A percentile compares a stretch with the other conserved stretches of the same genome.
phyloP scores from a whole-genome alignment of 768 basidiomycete genomes.

The Nidula microcarpa region DNA sequence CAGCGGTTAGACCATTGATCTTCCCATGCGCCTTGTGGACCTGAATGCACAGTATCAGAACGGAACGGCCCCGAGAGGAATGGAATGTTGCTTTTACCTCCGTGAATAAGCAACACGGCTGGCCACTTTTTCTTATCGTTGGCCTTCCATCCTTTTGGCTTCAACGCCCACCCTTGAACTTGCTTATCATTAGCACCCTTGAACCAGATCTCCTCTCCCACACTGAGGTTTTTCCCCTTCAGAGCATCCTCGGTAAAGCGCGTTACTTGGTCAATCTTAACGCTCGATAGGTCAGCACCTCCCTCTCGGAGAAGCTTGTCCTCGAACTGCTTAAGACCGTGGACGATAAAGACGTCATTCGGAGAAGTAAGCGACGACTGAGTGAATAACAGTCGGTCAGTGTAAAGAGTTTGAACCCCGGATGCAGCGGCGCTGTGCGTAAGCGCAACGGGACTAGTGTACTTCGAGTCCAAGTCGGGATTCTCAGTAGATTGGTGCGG shows the following conservation, averaged over 20 bases:
- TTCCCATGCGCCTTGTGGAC: constrained; percentile 83
- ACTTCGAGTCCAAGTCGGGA: constrained; percentile 44
- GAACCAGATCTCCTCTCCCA: constrained; percentile 87
- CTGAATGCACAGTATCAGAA: constrained; percentile 15
- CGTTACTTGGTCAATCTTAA: constrained; percentile 57
- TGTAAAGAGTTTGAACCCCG: constrained; percentile 57
- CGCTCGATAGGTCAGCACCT: constrained; percentile 19
- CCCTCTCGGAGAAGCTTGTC: constrained; percentile 30
- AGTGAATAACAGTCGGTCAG: constrained; percentile 66
- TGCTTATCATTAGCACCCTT: constrained; percentile 70
- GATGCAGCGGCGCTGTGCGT: constrained; percentile 56
- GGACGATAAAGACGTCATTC: constrained; percentile 72
- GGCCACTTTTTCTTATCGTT: constrained; percentile 76
- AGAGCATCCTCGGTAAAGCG: constrained; percentile 56
- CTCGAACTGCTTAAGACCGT: constrained; percentile 41
- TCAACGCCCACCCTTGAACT: constrained; percentile 84
- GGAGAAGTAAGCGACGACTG: constrained; percentile 74
- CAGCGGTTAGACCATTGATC: constrained; percentile 90
- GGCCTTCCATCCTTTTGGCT: constrained; percentile 72
- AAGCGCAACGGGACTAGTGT: constrained; percentile 52
- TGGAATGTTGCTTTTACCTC: constrained; percentile 33
- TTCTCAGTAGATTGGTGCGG: constrained; percentile 51
- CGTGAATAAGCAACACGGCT: constrained; percentile 76
- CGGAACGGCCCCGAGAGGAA: neutral
- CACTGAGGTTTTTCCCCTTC: constrained; percentile 51